Evolutionary conservation across 2,329 filamentous ascomycete species (phyloP).

Genomic region (Exutisphaerella laricina): DNA sequence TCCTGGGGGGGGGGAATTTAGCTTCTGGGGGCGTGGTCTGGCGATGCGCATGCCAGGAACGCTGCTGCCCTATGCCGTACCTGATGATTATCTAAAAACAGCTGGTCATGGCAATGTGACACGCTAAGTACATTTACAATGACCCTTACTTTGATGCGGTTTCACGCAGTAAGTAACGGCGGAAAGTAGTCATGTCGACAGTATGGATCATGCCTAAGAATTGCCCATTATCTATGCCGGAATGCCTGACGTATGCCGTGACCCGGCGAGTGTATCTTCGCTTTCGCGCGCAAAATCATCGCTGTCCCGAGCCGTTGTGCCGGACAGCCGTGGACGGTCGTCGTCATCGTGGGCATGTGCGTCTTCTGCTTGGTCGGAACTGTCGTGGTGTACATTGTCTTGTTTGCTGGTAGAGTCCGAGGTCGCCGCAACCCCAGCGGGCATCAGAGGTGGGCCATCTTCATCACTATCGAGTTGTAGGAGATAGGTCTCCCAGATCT

Average conservation of each 20-base stretch:
- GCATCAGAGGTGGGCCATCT: constrained; percentile 50
- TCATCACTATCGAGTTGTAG: constrained; percentile 94
- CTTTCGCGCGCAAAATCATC: constrained; percentile 15
- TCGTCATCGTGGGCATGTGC: constrained; percentile 10
- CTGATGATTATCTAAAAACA: too few species aligned
- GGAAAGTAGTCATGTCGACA: background rate
- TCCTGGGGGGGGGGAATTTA: too few species aligned
- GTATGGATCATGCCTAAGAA: too few species aligned
- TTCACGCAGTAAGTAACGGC: too few species aligned
- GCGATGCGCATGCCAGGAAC: too few species aligned
- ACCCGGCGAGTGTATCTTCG: constrained; percentile 1
- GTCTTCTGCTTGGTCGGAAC: constrained; percentile 14
- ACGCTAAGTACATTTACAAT: too few species aligned
- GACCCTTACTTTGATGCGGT: too few species aligned
- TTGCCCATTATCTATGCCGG: constrained; percentile 12
- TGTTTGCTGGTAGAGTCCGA: constrained; percentile 9
- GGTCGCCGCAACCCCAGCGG: constrained; percentile 28
- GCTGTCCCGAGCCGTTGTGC: constrained; percentile 19
- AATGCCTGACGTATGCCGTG: constrained; percentile 7
- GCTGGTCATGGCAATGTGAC: too few species aligned
- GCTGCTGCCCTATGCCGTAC: too few species aligned
- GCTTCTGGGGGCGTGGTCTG: too few species aligned
- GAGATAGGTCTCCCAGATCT: constrained; percentile 98
- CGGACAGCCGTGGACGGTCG: constrained; percentile 15
- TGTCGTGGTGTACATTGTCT: too few species aligned